Conservation (phyloP, 1,284 basidiomycete genomes). For the Tylopilus sp. region DNA sequence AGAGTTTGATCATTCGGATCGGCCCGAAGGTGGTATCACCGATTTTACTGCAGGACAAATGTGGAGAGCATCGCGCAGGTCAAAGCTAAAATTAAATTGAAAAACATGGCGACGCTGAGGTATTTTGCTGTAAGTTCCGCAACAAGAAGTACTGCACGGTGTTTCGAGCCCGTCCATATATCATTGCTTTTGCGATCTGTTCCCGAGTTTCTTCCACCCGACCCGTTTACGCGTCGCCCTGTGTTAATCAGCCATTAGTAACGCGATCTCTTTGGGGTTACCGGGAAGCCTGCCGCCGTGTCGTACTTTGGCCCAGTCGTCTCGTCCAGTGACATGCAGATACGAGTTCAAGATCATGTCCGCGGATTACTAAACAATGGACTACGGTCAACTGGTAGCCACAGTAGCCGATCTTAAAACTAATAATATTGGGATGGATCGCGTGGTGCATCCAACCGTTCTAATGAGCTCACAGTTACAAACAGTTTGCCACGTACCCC, state of each 20-base stretch:
- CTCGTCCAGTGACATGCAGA: not conserved
- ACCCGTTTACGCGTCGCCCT: no score
- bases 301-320: not conserved
- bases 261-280: not conserved
- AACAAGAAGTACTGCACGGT: not conserved
- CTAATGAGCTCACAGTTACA: no score
- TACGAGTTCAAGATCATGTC: no score
- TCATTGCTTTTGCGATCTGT: not conserved
- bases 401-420: no score
- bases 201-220: not conserved
- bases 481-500: no score
- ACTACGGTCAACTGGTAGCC: no score
- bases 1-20: not conserved
- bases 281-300: not conserved
- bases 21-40: not conserved
- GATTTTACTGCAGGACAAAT: not conserved
- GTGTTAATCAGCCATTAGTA: not conserved
- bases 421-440: no score
- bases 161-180: not conserved
- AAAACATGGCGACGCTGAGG: not conserved
- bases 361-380: no score
- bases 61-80: not conserved
- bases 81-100: not conserved
- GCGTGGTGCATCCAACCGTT: no score
- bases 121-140: not conserved